A percentile compares a stretch with the other conserved stretches of the same genome.
phyloP scores from a whole-genome alignment of 2,329 filamentous ascomycete species.

The Tricladium varicosporioides region DNA sequence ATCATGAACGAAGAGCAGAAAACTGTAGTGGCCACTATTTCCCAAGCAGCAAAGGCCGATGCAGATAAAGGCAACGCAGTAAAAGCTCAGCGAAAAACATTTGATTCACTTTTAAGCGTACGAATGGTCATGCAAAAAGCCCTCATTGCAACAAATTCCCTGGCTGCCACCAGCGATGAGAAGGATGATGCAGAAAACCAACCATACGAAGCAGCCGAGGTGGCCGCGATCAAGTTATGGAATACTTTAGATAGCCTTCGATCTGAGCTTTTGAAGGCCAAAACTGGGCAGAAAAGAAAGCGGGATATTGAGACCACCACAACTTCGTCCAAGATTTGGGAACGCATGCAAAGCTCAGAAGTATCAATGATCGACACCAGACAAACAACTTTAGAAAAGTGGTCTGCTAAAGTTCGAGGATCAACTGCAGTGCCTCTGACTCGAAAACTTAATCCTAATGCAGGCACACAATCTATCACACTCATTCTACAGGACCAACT shows the following conservation, averaged over 20 bases:
- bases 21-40: conserved; percentile 58
- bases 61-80: conserved; percentile 83
- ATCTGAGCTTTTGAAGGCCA: conserved; percentile 52
- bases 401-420: conserved; percentile 76
- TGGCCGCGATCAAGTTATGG: conserved; percentile 81
- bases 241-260: conserved; percentile 74
- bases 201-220: conserved; percentile 75
- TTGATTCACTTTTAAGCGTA: conserved; percentile 84
- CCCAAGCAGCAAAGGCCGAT: conserved; percentile 69
- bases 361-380: conserved; percentile 57
- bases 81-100: conserved; percentile 79
- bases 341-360: conserved; percentile 67
- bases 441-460: conserved; percentile 53
- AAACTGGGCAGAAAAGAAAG: conserved; percentile 59
- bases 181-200: conserved; percentile 38
- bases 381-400: conserved; percentile 78
- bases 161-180: conserved; percentile 48
- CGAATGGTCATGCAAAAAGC: conserved; percentile 93
- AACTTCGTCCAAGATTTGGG: conserved; percentile 67
- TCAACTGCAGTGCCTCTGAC: conserved; percentile 54
- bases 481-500: conserved; percentile 69
- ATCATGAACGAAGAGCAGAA: conserved; percentile 69
- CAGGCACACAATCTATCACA: conserved; percentile 59
- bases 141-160: conserved; percentile 75
- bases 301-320: conserved; percentile 52